These are phyloP conservation scores for Paecilomyces sp. DNA, from an alignment of 2,329 filamentous ascomycete genomes.

Conservation along the genomic window DNA sequence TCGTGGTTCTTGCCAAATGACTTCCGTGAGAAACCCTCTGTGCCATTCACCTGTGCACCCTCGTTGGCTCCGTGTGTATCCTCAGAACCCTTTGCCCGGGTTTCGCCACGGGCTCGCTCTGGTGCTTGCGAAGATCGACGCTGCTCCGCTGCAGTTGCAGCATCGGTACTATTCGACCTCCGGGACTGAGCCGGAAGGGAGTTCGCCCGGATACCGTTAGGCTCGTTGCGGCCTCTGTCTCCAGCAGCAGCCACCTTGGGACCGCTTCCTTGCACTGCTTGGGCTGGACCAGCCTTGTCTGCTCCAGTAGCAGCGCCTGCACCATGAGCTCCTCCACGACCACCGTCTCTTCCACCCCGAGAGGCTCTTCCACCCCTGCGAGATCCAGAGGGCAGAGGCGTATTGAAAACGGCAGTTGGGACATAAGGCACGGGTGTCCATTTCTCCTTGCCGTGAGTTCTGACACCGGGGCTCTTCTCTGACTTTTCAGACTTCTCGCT, in stretches of 20 bases:
- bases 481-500: slow-evolving; percentile 52
- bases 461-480: slow-evolving; percentile 53
- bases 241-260: slow-evolving; percentile 22
- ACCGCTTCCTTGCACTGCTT: slow-evolving; percentile 15
- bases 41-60: slow-evolving; percentile 20
- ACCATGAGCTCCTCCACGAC: slow-evolving; percentile 38
- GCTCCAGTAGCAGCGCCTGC: slow-evolving; percentile 17
- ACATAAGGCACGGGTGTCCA: slow-evolving; percentile 81
- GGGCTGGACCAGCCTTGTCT: slow-evolving; percentile 27
- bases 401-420: slow-evolving; percentile 79
- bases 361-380: slow-evolving; percentile 50
- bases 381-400: slow-evolving; percentile 54
- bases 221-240: slow-evolving; percentile 29
- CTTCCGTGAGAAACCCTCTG: slow-evolving; percentile 26
- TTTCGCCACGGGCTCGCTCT: slow-evolving; percentile 22
- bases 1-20: slow-evolving; percentile 26
- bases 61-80: slow-evolving; percentile 16
- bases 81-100: slow-evolving; percentile 23
- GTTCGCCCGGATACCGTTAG: slow-evolving; percentile 28
- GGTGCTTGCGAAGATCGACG: slow-evolving; percentile 23
- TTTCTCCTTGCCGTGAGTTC: slow-evolving; percentile 63
- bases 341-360: slow-evolving; percentile 47
- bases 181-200: slow-evolving; percentile 32
- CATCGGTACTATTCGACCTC: slow-evolving; percentile 29
- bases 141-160: slow-evolving; percentile 18